Base-by-base conservation (phyloP, 306 rosid genomes). In the Malus sylvestris region DNA sequence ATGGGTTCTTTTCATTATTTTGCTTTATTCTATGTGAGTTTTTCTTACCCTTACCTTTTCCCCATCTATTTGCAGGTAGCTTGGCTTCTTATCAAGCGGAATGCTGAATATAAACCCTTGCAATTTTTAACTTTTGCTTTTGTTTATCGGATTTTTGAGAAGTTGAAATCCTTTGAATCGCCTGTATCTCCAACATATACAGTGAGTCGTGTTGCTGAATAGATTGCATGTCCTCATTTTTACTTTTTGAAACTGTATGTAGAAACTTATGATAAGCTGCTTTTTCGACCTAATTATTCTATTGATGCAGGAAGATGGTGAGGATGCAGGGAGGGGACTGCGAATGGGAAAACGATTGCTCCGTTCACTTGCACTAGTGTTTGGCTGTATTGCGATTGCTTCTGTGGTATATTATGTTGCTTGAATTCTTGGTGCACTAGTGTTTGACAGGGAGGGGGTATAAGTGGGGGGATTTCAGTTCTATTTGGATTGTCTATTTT, bases 131-230 rank as follows among this genome's bases (percentile, higher is more conserved):
- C 88, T 38, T 95, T 95, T 53, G 97, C 96, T 68, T 92, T 92
- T 78, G 97, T 95, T 81, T 95, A 95, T 87, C 93, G 99, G 71
- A 73, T 95, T 72, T 95, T 95, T 82, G 99, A 95, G 88, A 95
- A 95, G 89, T 85, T 95, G 87, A 95, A 92, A 83, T 71, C 99
- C 67, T 89, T 82, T 82, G 97, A 95, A 81, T 78, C 86, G 29
- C 86, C 96, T 72, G 86, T 61, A 83, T 67, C 93, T 45, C 88
- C 90, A 32, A 86, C 84, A 74, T 87, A 81, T 81, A 86, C 79
- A 14, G 99, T 95, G 91, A 82, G 99, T 80, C 30, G 46, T 40
- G 40, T 38, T 70, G 71, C 61, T 40, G 49, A 55, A 55, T 52
- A 35, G 27, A 74, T 62, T 12, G 52, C 70, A 22, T 55, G 22